Percentiles rank a stretch among this genome's conserved stretches.
These are phyloP conservation scores for Xylariaceae sp. DNA, from an alignment of 2,329 filamentous ascomycete species.

Conservation along the genomic window DNA sequence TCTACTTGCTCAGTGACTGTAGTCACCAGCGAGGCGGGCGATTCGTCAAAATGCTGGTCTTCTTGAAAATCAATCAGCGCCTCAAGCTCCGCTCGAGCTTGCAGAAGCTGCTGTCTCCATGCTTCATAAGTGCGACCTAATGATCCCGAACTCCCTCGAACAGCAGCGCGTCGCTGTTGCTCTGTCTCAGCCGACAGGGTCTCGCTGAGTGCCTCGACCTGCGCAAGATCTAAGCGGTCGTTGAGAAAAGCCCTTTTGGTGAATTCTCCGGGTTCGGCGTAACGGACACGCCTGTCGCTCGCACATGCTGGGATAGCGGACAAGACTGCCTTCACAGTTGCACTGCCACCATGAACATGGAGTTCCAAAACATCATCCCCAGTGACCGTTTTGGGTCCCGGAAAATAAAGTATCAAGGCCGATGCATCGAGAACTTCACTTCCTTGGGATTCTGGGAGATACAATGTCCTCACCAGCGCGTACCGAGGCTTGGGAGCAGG, in stretches of 20 bases:
- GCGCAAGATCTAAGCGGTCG: conserved; percentile 76
- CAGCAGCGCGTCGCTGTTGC: conserved; percentile 82
- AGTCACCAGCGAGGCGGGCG: conserved; percentile 64
- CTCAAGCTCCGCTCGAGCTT: conserved; percentile 86
- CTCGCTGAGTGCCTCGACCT: conserved; percentile 67
- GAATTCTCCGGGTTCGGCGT: conserved; percentile 94
- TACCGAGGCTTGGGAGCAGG: conserved; percentile 43
- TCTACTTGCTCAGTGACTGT: conserved; percentile 65
- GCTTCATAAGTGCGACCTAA: conserved; percentile 73
- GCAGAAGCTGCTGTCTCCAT: conserved; percentile 74
- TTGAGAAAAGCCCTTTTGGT: conserved; percentile 90
- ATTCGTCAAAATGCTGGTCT: conserved; percentile 94
- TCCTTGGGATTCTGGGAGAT: conserved; percentile 40
- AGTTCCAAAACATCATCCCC: conserved; percentile 91
- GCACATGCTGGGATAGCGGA: conserved; percentile 62
- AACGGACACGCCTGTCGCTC: conserved; percentile 53
- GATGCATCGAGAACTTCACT: conserved; percentile 68
- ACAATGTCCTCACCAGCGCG: conserved; percentile 72
- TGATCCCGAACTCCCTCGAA: conserved; percentile 68
- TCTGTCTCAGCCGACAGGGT: conserved; percentile 72
- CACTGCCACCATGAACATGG: conserved; percentile 88
- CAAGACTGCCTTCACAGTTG: conserved; percentile 83
- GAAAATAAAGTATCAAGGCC: conserved; percentile 80
- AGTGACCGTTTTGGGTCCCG: conserved; percentile 75
- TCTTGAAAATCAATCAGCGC: conserved; percentile 96